Evolutionary conservation across 495 filamentous ascomycete genomes (phyloP).

Genomic region (Aspergillus avenaceus): DNA sequence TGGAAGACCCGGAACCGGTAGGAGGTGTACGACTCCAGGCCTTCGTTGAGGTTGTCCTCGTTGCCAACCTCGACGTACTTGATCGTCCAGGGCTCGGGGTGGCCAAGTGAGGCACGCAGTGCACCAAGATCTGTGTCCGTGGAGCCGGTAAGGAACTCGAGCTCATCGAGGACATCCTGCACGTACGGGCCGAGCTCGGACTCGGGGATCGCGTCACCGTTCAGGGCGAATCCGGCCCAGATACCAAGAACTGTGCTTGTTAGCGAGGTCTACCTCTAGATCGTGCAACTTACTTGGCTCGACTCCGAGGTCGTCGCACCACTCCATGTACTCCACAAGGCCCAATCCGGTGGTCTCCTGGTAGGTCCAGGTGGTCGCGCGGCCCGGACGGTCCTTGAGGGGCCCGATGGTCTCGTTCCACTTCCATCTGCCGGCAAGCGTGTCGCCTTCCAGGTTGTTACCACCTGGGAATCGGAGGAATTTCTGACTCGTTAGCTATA

Average conservation of each 20-base stretch:
- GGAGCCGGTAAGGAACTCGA: constrained; percentile 48
- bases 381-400: constrained; percentile 58
- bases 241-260: constrained; percentile 46
- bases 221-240: constrained; percentile 57
- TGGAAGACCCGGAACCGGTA: constrained; percentile 44
- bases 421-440: constrained; percentile 52
- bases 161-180: constrained; percentile 58
- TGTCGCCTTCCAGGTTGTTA: constrained; percentile 60
- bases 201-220: constrained; percentile 37
- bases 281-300: constrained; percentile 39
- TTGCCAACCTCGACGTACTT: constrained; percentile 53
- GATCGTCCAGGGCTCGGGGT: constrained; percentile 44
- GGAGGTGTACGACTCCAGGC: constrained; percentile 31
- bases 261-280: background rate
- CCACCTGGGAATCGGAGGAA: constrained; percentile 65
- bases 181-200: constrained; percentile 36
- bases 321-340: constrained; percentile 58
- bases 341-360: constrained; percentile 56
- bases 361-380: constrained; percentile 58
- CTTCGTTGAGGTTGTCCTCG: constrained; percentile 47
- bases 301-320: constrained; percentile 58
- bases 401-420: constrained; percentile 68
- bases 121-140: constrained; percentile 37
- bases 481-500: constrained; percentile 30
- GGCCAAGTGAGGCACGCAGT: constrained; percentile 42